phyloP scores from a whole-genome alignment of 139 green algal species.

The Haematococcus lacustris region DNA sequence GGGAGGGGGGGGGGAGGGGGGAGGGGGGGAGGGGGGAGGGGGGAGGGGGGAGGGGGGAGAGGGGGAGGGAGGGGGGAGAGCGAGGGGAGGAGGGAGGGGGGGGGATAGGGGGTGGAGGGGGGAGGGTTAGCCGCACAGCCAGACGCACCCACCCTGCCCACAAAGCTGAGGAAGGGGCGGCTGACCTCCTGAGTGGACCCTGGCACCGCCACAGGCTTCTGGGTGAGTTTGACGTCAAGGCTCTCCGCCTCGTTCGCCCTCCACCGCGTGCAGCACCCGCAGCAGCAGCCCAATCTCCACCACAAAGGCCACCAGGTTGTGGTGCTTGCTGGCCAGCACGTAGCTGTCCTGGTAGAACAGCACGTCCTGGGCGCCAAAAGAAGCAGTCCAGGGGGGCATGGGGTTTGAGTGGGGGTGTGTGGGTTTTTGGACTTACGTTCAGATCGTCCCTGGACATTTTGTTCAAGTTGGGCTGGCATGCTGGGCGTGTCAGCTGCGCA shows the following conservation, averaged over 20 bases:
- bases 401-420: background rate
- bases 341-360: constrained; percentile 53
- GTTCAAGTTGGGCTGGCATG: background rate
- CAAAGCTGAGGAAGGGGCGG: constrained; percentile 61
- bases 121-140: constrained; percentile 7
- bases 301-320: constrained; percentile 66
- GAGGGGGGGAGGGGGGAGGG: background rate
- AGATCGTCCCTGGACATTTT: background rate
- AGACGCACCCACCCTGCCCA: constrained; percentile 14
- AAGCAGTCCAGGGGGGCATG: too few species aligned
- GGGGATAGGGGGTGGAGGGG: background rate
- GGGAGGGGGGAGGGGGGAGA: background rate
- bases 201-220: background rate
- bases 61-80: too few species aligned
- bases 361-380: constrained; percentile 38
- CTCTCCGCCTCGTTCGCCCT: constrained; percentile 13
- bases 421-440: background rate
- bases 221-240: constrained; percentile 53
- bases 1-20: background rate
- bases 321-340: constrained; percentile 41
- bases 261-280: constrained; percentile 50
- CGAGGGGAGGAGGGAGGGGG: background rate
- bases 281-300: constrained; percentile 61
- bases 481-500: too few species aligned
- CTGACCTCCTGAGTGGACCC: background rate